Percentiles rank a stretch among this genome's conserved stretches.
These are phyloP conservation scores for Starmerella asiatica DNA, from an alignment of 805 yeast species.

Conservation along the genomic window DNA sequence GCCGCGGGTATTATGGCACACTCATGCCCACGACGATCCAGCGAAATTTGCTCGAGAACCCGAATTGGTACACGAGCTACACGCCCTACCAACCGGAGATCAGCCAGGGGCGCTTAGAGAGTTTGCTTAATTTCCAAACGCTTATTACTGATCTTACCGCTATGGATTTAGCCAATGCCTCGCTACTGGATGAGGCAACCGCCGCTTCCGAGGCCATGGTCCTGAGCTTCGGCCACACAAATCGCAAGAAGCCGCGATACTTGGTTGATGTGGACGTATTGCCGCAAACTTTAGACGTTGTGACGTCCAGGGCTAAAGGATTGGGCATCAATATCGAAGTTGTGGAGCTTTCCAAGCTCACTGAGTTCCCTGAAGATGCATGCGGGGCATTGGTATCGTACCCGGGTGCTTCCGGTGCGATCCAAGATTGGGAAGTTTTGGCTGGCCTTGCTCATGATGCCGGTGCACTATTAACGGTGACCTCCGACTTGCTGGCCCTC, in stretches of 20 bases:
- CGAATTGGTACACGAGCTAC: constrained; percentile 97
- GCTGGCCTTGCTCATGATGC: constrained; percentile 53
- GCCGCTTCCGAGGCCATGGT: constrained; percentile 98
- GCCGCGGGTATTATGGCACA: constrained; percentile 91
- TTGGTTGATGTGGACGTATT: constrained; percentile 67
- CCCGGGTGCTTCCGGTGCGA: constrained; percentile 74
- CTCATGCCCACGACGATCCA: constrained; percentile 81
- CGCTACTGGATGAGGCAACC: constrained; percentile 88
- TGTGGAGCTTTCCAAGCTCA: constrained; percentile 32
- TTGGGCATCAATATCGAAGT: constrained; percentile 45
- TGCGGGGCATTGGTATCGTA: constrained; percentile 85
- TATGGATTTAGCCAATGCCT: constrained; percentile 86
- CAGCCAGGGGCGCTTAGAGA: constrained; percentile 89
- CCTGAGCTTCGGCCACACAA: constrained; percentile 51
- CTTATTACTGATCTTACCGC: constrained; percentile 83
- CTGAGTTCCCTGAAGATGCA: constrained; percentile 31
- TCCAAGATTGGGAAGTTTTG: constrained; percentile 40
- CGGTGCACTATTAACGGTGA: constrained; percentile 69
- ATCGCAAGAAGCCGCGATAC: constrained; percentile 54
- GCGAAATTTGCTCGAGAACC: constrained; percentile 81
- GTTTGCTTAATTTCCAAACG: constrained; percentile 86
- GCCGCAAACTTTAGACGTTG: constrained; percentile 73
- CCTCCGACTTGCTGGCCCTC: constrained; percentile 84
- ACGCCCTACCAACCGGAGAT: constrained; percentile 98
- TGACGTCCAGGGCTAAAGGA: constrained; percentile 65